Base-by-base conservation (phyloP, 257 asterid species). In the Mitragyna speciosa region DNA sequence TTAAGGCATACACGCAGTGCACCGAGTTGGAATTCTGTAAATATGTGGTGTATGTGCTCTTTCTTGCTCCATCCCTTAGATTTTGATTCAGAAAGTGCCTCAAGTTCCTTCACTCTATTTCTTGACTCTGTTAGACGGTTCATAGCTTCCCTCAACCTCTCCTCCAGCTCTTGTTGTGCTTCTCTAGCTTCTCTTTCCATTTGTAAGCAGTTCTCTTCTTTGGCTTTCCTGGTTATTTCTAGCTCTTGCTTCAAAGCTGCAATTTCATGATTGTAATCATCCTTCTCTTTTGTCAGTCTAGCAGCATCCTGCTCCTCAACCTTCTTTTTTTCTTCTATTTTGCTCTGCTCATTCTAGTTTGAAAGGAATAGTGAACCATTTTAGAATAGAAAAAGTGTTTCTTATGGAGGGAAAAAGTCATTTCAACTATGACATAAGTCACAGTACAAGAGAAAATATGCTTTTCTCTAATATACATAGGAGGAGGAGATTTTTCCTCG, bases 21-120 rank as follows among this genome's bases (percentile, higher is more conserved):
- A 24, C 94, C 96, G 51, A 94, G 99, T 90, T 94, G 97, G 84
- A 87, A 89, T 69, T 94, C 97, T 12, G 93, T 88, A 83, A 88
- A 91, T 79, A 81, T 89, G 31, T 86, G 92, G 88, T 87, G 91
- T 73, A 87, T 77, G 33, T 87, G 81, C 79, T 92, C 85, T 81
- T 85, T 90, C 90, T 96, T 94, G 77, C 70, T 91, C 98, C 96
- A 91, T 47, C 71, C 7, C 78, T 85, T 68, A 5, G 90, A 75
- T 84, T 81, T 87, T 58, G 90, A 85, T 80, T 87, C 90, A 5
- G 89, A 87, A 58, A 48, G 77, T 15, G 86, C 84, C 86, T 95
- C 94, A 11, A 92, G 88, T 75, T 90, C 91, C 81, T 85, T 87
- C 45, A 78, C 89, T 85, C 86, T 86, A 75, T 74, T 78, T 75